Conservation (phyloP, 176 grass and related monocot species). For the Eragrostis nindensis region DNA sequence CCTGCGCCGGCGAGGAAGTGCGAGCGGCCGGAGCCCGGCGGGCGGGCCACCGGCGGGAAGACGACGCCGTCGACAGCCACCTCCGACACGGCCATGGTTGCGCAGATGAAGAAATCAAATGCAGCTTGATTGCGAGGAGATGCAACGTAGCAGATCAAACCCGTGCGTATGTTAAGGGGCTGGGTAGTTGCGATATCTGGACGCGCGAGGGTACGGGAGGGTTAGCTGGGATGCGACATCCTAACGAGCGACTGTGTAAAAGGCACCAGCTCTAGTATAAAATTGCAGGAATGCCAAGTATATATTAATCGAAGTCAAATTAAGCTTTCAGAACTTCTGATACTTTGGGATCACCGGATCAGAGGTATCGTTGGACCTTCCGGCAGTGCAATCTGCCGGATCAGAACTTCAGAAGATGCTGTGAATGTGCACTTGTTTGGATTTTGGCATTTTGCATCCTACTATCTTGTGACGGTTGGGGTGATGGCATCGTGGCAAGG, state of each 20-base stretch:
- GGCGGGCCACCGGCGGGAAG: conserved; percentile 52
- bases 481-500: neutral
- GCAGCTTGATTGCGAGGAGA: neutral
- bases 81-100: conserved; percentile 40
- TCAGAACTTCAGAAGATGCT: too few species aligned
- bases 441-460: neutral
- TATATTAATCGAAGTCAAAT: neutral
- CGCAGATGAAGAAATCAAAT: too few species aligned
- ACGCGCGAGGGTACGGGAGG: neutral
- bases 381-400: neutral
- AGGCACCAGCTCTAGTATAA: neutral
- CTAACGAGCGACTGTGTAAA: neutral
- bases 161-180: neutral
- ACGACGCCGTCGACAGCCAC: conserved; percentile 56
- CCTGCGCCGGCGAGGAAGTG: conserved; percentile 78
- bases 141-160: neutral
- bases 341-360: neutral
- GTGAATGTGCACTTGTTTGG: neutral
- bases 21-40: conserved; percentile 40
- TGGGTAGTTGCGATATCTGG: conserved; percentile 13
- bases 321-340: neutral
- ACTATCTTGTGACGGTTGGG: neutral
- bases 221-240: conserved; percentile 26
- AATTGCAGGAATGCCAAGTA: conserved; percentile 26
- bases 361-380: neutral